Percentiles rank a stretch among this genome's conserved stretches.
Conservation (phyloP, 257 asterid species). For the Sherardia arvensis region DNA sequence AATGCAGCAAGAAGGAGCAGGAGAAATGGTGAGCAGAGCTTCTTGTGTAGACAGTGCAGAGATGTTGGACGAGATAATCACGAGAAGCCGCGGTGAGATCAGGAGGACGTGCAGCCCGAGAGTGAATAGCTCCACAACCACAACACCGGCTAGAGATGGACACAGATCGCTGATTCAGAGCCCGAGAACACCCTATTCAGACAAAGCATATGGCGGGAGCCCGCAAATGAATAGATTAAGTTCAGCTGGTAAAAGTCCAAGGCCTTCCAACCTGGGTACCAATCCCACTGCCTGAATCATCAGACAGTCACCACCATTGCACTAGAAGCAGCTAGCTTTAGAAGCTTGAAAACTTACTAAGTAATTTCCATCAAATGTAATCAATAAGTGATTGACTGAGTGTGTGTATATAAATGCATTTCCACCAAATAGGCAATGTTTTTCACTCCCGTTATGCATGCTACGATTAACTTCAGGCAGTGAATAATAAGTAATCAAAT, state of each 20-base stretch:
- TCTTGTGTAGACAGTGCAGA: conserved; percentile 57
- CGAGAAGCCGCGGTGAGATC: conserved; percentile 87
- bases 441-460: too few relatives aligned
- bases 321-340: background rate
- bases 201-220: conserved; percentile 47
- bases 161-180: conserved; percentile 30
- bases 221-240: conserved; percentile 39
- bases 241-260: conserved; percentile 26
- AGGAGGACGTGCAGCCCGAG: conserved; percentile 53
- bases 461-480: too few relatives aligned
- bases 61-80: conserved; percentile 62
- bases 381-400: background rate
- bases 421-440: background rate
- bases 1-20: conserved; percentile 53
- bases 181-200: conserved; percentile 33
- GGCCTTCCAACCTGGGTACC: conserved; percentile 41
- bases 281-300: conserved; percentile 31
- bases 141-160: conserved; percentile 51
- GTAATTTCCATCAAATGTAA: background rate
- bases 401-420: too few relatives aligned
- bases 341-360: background rate
- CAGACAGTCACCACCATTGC: too few relatives aligned
- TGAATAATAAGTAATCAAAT: too few relatives aligned
- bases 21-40: conserved; percentile 41
- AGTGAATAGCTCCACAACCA: conserved; percentile 47